Evolutionary conservation across 352 stramenopile species (phyloP).

Genomic region (Achlya hypogyna): DNA sequence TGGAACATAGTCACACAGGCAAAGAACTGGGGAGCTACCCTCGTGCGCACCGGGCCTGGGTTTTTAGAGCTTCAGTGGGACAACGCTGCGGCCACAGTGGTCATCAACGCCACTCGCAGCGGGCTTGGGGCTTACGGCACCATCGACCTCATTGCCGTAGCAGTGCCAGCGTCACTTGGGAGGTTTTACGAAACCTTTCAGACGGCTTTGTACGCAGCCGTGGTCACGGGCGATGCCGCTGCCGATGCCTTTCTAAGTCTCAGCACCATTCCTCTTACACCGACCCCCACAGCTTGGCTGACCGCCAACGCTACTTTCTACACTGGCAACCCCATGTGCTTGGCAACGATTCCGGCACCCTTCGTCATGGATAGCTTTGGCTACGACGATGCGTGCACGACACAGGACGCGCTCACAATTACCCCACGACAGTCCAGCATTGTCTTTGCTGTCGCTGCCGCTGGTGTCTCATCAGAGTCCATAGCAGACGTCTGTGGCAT

Average conservation of each 20-base stretch:
- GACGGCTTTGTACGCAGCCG: not conserved
- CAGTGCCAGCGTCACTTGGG: not conserved
- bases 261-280: too few species aligned
- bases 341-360: too few species aligned
- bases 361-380: too few species aligned
- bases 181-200: not conserved
- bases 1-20: not conserved
- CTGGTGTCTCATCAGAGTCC: too few species aligned
- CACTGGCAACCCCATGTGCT: too few species aligned
- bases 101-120: not conserved
- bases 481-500: too few species aligned
- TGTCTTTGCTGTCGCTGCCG: too few species aligned
- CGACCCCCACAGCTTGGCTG: too few species aligned
- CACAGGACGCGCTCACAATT: too few species aligned
- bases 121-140: not conserved
- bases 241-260: not conserved
- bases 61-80: not conserved
- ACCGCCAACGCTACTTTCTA: too few species aligned
- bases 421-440: too few species aligned
- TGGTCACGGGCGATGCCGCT: not conserved
- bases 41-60: not conserved
- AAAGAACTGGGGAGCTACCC: not conserved
- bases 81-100: not conserved
- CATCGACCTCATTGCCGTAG: not conserved
- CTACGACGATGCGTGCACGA: too few species aligned